Base-by-base conservation (phyloP, 148 eudicot species). In the Vaccinium corymbosum region DNA sequence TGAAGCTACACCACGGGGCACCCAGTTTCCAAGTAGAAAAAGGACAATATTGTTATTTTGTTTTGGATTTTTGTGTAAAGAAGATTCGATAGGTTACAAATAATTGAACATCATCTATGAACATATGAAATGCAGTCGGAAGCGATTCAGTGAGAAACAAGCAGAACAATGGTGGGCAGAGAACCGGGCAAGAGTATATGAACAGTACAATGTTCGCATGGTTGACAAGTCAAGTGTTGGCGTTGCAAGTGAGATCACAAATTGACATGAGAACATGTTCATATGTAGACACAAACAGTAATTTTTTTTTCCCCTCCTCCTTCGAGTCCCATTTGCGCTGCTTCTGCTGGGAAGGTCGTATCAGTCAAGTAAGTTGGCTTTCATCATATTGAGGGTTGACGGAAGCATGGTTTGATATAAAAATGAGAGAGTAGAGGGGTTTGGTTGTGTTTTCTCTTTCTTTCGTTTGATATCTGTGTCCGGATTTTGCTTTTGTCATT, bases 101-200 rank as follows among this genome's bases (percentile, higher is more conserved):
- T 68, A 10, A 25, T 19, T 38, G 14, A 59, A 59, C 29, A 59
- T 56, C 32, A 20, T 38, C 15, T 20, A 16, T 52, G 56, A 80
- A 73, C 71, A 25, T 77, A 46, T 42, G 52, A 82, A 68, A 76
- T 91, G 93, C 97, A 94, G 99, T 83, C 98, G 99, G 83, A 94
- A 93, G 89, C 89, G 99, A 85, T 94, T 96, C 86, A 92, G 95
- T 62, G 99, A 96, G 88, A 93, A 94, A 83, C 97, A 96, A 92
- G 99, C 99, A 78, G 99, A 96, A 84, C 92, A 91, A 80, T 96
- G 99, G 99, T 96, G 99, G 99, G 87, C 97, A 56, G 98, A 94
- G 90, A 96, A 96, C 80, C 91, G 99, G 55, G 91, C 88, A 83
- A 91, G 97, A 89, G 99, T 94, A 59, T 93, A 94, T 76, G 95